Evolutionary conservation across 768 basidiomycete species (phyloP), one percentile per base, ranked within the genome.

Genomic region (Xerocomellus chrysenteron): DNA sequence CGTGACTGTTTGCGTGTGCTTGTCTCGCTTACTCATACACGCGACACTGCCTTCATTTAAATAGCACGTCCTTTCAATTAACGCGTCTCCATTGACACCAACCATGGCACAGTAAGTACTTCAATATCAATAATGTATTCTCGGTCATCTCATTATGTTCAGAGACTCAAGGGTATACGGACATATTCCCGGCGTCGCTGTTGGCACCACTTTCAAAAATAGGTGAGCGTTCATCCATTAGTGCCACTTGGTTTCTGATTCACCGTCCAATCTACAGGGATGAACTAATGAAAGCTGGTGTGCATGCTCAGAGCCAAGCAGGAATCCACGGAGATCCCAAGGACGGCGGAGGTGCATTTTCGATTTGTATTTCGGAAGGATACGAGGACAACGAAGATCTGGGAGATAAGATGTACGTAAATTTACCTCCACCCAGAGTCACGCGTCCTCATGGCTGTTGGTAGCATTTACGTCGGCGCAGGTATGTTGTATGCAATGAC

Each of bases 321-420:
- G 78, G 78, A 4, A 79, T 79, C 13, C 74, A 74, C 14, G 77
- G 78, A 1, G 67, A 70, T 28, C 11, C 66, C 3, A 28, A 1
- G 11, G 60, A 41, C 17, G 48, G 54, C 3, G 65, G 69, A 9
- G 72, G 73, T 2, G 75, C 77, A 9, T 78, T 65, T 50, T 79
- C 78, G 14, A 70, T 79, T 21, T 77, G 78, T 17, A 43, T 79
- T 17, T 75, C 78, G 37, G 69, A 62, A 14, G 75, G 76, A 8
- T 79, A 79, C 41, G 73, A 75, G 44, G 78, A 79, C 59, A 73
- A 79, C 54, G n/a, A 47, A 2, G 78, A 79, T 33, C 1, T 42
- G 0, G 78, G 78, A 32, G 69, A 76, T 0, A 68, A 5, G 8
- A 75, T 78, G 77, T 78, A 57, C 5, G 75, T 58, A 55, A 33